phyloP scores from a whole-genome alignment of 2,329 filamentous ascomycete genomes.

The Pezicula carpinea region DNA sequence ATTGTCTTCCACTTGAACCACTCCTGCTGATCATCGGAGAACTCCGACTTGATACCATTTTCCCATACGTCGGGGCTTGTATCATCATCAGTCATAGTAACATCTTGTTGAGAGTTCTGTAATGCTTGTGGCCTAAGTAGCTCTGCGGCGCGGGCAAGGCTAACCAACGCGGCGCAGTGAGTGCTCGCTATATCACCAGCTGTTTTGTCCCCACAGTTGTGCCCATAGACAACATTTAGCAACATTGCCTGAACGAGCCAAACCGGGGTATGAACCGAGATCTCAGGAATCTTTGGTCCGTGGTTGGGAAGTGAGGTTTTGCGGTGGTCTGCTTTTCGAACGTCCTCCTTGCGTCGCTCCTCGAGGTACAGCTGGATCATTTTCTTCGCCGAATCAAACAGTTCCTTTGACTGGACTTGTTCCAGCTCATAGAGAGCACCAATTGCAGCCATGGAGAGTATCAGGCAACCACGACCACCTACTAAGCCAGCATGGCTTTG shows the following conservation, averaged over 20 bases:
- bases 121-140: conserved; percentile 48
- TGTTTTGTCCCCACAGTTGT: conserved; percentile 88
- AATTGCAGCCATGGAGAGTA: conserved; percentile 81
- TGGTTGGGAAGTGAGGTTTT: conserved; percentile 44
- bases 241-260: conserved; percentile 98
- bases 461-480: conserved; percentile 80
- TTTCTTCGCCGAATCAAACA: conserved; percentile 92
- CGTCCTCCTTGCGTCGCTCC: conserved; percentile 80
- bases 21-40: conserved; percentile 58
- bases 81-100: conserved; percentile 46
- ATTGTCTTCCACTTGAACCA: conserved; percentile 86
- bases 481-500: conserved; percentile 53
- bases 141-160: conserved; percentile 84
- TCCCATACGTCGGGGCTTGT: conserved; percentile 51
- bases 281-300: conserved; percentile 46
- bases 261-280: conserved; percentile 70
- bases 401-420: conserved; percentile 68
- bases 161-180: conserved; percentile 86
- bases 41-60: conserved; percentile 39
- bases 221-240: conserved; percentile 90
- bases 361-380: conserved; percentile 93
- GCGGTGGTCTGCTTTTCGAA: conserved; percentile 58
- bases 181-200: conserved; percentile 89
- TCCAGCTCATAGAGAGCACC: conserved; percentile 87
- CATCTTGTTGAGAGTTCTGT: conserved; percentile 32